Evolutionary conservation across 176 grass and related monocot genomes (phyloP), one percentile per base, ranked within the genome.

Genomic region (Cenchrus americanus): DNA sequence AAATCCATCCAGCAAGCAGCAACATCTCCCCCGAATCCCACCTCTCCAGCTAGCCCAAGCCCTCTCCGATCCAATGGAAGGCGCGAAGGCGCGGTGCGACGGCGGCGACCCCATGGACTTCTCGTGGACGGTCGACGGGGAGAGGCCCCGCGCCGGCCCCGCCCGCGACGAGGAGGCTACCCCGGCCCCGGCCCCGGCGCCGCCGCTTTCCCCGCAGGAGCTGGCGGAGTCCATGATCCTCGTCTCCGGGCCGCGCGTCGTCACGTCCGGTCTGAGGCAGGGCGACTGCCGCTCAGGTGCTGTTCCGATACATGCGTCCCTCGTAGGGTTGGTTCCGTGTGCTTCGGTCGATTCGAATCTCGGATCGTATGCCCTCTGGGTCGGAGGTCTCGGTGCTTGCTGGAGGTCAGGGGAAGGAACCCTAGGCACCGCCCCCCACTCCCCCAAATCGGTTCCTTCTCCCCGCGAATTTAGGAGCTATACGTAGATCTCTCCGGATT

Each of bases 171-270:
- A 83, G 66, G 78, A 54, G 61, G 50, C n/a, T 22, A 24, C 65
- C 2, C 18, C 76, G n/a, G 14, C 50, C 11, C 76, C 66, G 27
- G 27, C 27, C 27, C 27, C 27, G 17, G 15, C 71, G 49, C 41
- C 77, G 49, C 52, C 65, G 0, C 44, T 14, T 49, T 54, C 87
- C 11, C 75, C 80, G 47, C 71, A 59, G 46, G 96, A 95, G 8
- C 53, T 85, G 15, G 82, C 89, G 59, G 93, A 96, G 67, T 82
- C 93, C n/a, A 99, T 99, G 96, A 85, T 99, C 60, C 91, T 96
- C 49, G 86, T 92, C 51, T 76, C 93, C 57, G 96, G 96, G 1
- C 85, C 96, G 2, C 90, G 86, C 73, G 59, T 94, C 4, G 74
- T 95, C 81, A 75, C 52, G 43, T 89, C 91, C 57, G 96, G 91